Conservation (phyloP, 352 stramenopile species). For the Phytopythium ostracodes region DNA sequence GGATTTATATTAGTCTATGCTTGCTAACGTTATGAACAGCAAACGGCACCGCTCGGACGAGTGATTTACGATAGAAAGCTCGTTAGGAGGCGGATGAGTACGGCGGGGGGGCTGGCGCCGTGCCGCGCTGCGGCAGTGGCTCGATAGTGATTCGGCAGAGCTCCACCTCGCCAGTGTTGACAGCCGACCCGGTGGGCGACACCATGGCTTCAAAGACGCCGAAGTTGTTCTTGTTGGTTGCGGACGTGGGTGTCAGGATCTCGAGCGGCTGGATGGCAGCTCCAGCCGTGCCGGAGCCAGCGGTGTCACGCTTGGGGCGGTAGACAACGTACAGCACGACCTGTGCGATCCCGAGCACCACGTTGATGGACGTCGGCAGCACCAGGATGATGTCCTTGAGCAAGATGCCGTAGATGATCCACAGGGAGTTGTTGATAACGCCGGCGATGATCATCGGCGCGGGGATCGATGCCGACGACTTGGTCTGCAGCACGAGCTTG, state of each 20-base stretch:
- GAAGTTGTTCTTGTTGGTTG: slow-evolving; percentile 16
- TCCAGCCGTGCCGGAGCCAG: no score
- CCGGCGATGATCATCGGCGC: slow-evolving; percentile 61
- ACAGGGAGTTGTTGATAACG: slow-evolving; percentile 70
- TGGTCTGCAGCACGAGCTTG: slow-evolving; percentile 43
- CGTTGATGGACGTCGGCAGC: slow-evolving; percentile 43
- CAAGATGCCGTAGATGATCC: slow-evolving; percentile 60
- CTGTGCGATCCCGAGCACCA: slow-evolving; percentile 44
- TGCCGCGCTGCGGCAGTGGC: not conserved
- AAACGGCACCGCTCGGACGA: not conserved
- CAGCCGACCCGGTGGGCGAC: slow-evolving; percentile 9
- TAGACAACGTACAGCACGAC: slow-evolving; percentile 59
- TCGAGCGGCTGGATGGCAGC: slow-evolving; percentile 11
- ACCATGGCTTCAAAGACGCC: slow-evolving; percentile 19
- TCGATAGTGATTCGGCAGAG: slow-evolving; percentile 32
- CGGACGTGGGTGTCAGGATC: slow-evolving; percentile 5
- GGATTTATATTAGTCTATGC: not conserved
- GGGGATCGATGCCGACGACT: slow-evolving; percentile 52
- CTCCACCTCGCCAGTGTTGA: slow-evolving; percentile 21
- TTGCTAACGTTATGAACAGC: not conserved
- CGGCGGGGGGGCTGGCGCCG: not conserved
- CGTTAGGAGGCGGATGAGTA: not conserved
- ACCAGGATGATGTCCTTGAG: slow-evolving; percentile 56
- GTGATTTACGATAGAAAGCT: not conserved
- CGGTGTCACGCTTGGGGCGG: slow-evolving; percentile 13